Evolutionary conservation across 768 basidiomycete species (phyloP).

Genomic region (Amanita thiersii): DNA sequence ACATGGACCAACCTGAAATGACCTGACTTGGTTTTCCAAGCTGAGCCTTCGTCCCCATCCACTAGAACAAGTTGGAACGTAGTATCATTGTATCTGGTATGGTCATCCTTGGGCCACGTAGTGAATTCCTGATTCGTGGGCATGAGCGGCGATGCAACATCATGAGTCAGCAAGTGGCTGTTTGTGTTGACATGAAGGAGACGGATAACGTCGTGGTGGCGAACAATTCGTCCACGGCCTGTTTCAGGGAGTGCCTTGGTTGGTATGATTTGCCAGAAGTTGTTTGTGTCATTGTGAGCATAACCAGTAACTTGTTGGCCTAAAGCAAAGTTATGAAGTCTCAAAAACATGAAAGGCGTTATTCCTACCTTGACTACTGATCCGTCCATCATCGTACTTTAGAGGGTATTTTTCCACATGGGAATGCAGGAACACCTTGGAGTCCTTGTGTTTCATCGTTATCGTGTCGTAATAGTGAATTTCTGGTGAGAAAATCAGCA

Average conservation of each 20-base stretch:
- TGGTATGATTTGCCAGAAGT: constrained; percentile 91
- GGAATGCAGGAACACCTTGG: constrained; percentile 91
- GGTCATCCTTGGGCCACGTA: constrained; percentile 77
- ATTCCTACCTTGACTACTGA: constrained; percentile 77
- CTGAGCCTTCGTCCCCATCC: constrained; percentile 68
- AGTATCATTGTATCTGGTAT: constrained; percentile 77
- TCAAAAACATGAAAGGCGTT: neutral
- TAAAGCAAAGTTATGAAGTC: constrained; percentile 19
- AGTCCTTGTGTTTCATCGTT: constrained; percentile 84
- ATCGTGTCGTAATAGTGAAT: constrained; percentile 89
- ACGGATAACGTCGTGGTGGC: constrained; percentile 83
- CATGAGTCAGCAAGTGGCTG: constrained; percentile 82
- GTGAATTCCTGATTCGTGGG: constrained; percentile 99
- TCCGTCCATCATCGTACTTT: constrained; percentile 90
- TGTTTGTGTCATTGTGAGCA: constrained; percentile 90
- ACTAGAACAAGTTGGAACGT: constrained; percentile 72
- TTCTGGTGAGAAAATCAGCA: constrained; percentile 42
- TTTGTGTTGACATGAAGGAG: constrained; percentile 84
- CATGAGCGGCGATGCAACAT: constrained; percentile 95
- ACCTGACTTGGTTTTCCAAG: constrained; percentile 90
- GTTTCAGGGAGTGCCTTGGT: constrained; percentile 92
- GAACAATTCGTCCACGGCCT: constrained; percentile 87
- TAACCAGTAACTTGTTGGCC: constrained; percentile 97
- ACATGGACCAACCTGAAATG: constrained; percentile 89
- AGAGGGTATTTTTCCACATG: constrained; percentile 88